A percentile compares a stretch with the other conserved stretches of the same genome.
Conservation (phyloP, 140 eudicot genomes). For the Eryngium alpinum region DNA sequence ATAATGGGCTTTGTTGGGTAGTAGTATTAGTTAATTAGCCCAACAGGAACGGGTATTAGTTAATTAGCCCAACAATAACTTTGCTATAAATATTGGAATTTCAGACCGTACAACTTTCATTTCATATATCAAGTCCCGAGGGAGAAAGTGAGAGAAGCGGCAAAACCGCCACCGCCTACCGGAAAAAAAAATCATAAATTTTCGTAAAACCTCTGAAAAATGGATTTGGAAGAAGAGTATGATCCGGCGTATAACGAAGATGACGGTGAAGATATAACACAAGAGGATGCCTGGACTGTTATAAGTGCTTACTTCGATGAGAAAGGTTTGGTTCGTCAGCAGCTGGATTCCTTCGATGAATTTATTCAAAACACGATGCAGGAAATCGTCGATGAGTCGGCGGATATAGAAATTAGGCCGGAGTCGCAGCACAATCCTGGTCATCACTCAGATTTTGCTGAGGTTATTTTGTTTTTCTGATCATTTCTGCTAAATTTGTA, state of each 20-base stretch:
- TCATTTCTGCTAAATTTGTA: background rate
- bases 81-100: too few relatives aligned
- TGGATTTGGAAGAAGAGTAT: conserved; percentile 61
- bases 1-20: too few relatives aligned
- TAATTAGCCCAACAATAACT: too few relatives aligned
- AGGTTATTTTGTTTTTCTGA: conserved; percentile 24
- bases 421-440: conserved; percentile 59
- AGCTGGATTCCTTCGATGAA: conserved; percentile 63
- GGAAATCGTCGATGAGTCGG: conserved; percentile 54
- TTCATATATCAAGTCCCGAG: too few relatives aligned
- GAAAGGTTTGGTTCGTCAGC: conserved; percentile 56
- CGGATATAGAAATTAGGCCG: conserved; percentile 59
- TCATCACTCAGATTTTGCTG: conserved; percentile 46
- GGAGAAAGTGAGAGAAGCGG: too few relatives aligned
- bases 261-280: conserved; percentile 41
- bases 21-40: too few relatives aligned
- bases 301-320: conserved; percentile 55
- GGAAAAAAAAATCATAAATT: too few relatives aligned
- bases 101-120: too few relatives aligned
- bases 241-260: conserved; percentile 26
- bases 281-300: conserved; percentile 62
- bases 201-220: conserved; percentile 3
- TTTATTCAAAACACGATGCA: conserved; percentile 60
- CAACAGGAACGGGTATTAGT: too few relatives aligned
- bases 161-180: too few relatives aligned